Conservation (phyloP, 805 yeast genomes). For the Sugiyamaella boreocaroliniensis region DNA sequence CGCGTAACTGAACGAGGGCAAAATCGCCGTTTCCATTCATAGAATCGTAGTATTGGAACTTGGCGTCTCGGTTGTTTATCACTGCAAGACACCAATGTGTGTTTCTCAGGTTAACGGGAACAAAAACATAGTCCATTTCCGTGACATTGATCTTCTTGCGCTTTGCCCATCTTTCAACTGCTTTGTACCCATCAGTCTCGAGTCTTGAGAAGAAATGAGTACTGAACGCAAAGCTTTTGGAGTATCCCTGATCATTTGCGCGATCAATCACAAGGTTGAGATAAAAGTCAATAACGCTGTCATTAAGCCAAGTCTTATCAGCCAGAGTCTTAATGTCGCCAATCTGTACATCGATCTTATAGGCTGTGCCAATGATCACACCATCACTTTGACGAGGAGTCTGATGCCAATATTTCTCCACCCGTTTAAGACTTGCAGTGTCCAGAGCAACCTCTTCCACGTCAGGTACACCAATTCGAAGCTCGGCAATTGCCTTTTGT, state of each 20-base stretch:
- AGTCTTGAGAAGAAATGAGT: conserved; percentile 82
- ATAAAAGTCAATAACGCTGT: conserved; percentile 80
- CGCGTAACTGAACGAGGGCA: conserved; percentile 42
- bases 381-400: neutral
- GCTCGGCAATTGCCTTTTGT: conserved; percentile 13
- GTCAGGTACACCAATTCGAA: conserved; percentile 1
- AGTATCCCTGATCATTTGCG: conserved; percentile 32
- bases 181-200: conserved; percentile 57
- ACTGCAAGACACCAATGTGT: conserved; percentile 92
- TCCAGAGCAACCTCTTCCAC: conserved; percentile 10
- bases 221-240: conserved; percentile 62
- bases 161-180: conserved; percentile 81
- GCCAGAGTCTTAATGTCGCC: conserved; percentile 66
- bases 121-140: conserved; percentile 57
- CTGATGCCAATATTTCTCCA: conserved; percentile 9
- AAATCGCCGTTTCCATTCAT: conserved; percentile 42
- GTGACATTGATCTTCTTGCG: conserved; percentile 63
- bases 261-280: conserved; percentile 48
- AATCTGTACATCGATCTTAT: conserved; percentile 50
- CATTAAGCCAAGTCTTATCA: conserved; percentile 81
- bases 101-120: conserved; percentile 77
- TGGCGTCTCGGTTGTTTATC: conserved; percentile 52
- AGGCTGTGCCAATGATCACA: conserved; percentile 14
- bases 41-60: conserved; percentile 74
- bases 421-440: conserved; percentile 6